Base-by-base conservation (phyloP, 2,329 filamentous ascomycete species). In the Elsinoe necatrix region DNA sequence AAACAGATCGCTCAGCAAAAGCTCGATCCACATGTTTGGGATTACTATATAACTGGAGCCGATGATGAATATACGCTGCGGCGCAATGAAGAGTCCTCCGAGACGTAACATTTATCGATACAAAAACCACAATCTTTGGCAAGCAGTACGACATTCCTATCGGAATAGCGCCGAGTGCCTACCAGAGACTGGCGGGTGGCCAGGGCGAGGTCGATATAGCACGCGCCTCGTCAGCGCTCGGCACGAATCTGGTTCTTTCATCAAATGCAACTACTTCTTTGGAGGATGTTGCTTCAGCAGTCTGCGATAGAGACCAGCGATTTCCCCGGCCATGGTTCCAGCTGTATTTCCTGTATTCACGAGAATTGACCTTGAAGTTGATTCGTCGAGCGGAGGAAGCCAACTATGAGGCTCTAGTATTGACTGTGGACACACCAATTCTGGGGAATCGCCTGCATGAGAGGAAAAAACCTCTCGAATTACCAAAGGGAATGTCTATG, bases 61-160 rank as follows among this genome's bases (percentile, higher is more conserved):
- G 57, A 58, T 27, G 57, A 58, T 18, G 21, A 58, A 9, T 31
- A 58, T n/a, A 41, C 57, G 2, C 1, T 52, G 20, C 34, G 23
- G 2, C 54, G 54, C n/a, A 58, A 58, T 20, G 9, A 41, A 9
- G 27, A 29, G 70, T 73, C 1, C 63, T 74, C 6, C 61, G 66
- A 27, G 70, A 74, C 60, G 70, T 74, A 11, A 67, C 66, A 1
- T 59, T 60, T 5, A 63, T 73, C 34, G 68, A 74, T 57, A 73
- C 72, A 0, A 71, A 68, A 3, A 73, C 73, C 0, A 68, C 69
- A 0, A 68, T 81, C 11, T 75, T 80, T 11, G 77, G 76, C 2
- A 67, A 64, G 58, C 63, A 59, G 48, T 62, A 76, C 45, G 63
- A 71, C 2, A 59, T 69, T 1, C 67, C 67, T 1, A 62, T 69